These are phyloP conservation scores for Buddleja alternifolia DNA, from an alignment of 257 asterid species.

Conservation along the genomic window DNA sequence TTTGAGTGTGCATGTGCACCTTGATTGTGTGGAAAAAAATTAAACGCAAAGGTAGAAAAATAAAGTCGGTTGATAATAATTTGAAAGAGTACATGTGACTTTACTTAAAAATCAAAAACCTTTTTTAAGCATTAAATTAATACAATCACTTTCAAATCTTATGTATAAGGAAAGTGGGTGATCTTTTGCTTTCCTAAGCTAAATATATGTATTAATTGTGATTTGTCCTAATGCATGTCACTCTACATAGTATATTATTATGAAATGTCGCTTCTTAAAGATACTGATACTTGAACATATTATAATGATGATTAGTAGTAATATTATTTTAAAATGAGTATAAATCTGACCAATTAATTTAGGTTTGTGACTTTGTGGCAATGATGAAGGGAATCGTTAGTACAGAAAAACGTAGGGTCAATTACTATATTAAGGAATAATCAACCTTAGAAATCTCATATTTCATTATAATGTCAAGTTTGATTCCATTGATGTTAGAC, in stretches of 20 bases:
- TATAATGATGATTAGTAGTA: too few species aligned
- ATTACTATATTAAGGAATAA: conserved; percentile 19
- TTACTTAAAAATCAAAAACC: conserved; percentile 1
- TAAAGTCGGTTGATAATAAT: conserved; percentile 31
- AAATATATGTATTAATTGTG: not conserved
- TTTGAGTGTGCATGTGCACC: too few species aligned
- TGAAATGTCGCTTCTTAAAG: conserved; percentile 17
- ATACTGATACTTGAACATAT: not conserved
- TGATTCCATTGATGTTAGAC: conserved; percentile 23
- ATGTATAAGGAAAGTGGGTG: conserved; percentile 31
- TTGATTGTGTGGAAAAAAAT: too few species aligned
- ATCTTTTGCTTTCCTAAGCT: conserved; percentile 48
- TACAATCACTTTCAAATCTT: conserved; percentile 40
- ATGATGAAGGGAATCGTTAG: conserved; percentile 11
- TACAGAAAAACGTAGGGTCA: not conserved
- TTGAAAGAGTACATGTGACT: conserved; percentile 16
- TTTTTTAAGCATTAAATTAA: conserved; percentile 25
- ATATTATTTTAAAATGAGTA: too few species aligned
- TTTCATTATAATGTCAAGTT: conserved; percentile 9
- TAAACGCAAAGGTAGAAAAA: too few species aligned
- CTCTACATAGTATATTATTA: conserved; percentile 17
- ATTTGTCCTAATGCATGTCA: conserved; percentile 13
- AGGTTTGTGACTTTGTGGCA: conserved; percentile 5
- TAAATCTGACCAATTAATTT: not conserved
- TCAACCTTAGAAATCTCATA: conserved; percentile 1